These are phyloP conservation scores for Fallopia convolvulus DNA, from an alignment of 148 eudicot genomes.

Conservation along the genomic window DNA sequence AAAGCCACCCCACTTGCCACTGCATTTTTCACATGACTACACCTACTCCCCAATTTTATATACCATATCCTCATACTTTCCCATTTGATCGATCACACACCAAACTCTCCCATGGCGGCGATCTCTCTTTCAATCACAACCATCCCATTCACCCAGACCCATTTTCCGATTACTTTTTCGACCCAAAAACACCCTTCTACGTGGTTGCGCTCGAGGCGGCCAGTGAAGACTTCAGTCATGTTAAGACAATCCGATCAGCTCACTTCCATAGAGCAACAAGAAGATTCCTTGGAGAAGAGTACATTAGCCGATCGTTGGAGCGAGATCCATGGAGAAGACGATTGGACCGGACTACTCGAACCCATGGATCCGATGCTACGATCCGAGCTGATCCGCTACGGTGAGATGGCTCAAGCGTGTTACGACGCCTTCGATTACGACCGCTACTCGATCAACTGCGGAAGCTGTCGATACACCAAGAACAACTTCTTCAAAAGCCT, in stretches of 20 bases:
- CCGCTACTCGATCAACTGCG: conserved; percentile 47
- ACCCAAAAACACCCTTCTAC: background rate
- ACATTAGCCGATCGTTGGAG: background rate
- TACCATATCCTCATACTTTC: background rate
- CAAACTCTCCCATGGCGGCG: background rate
- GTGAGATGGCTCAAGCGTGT: conserved; percentile 68
- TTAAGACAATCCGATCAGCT: background rate
- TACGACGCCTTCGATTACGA: conserved; percentile 64
- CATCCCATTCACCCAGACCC: background rate
- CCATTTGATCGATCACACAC: background rate
- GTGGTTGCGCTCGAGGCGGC: background rate
- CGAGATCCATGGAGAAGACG: conserved; percentile 46
- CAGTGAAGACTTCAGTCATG: background rate
- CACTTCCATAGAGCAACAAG: background rate
- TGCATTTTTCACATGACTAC: background rate
- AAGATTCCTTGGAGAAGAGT: background rate
- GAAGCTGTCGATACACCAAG: conserved; percentile 31
- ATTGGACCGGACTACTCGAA: conserved; percentile 58
- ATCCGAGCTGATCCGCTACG: conserved; percentile 46
- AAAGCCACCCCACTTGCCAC: background rate
- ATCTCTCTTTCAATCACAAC: background rate
- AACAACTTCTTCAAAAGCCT: conserved; percentile 26
- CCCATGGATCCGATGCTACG: conserved; percentile 42
- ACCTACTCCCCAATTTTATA: background rate
- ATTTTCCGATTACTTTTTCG: background rate